Percentiles rank a stretch among this genome's conserved stretches.
Evolutionary conservation across 148 eudicot species (phyloP).

Genomic region (Persicaria tinctoria): DNA sequence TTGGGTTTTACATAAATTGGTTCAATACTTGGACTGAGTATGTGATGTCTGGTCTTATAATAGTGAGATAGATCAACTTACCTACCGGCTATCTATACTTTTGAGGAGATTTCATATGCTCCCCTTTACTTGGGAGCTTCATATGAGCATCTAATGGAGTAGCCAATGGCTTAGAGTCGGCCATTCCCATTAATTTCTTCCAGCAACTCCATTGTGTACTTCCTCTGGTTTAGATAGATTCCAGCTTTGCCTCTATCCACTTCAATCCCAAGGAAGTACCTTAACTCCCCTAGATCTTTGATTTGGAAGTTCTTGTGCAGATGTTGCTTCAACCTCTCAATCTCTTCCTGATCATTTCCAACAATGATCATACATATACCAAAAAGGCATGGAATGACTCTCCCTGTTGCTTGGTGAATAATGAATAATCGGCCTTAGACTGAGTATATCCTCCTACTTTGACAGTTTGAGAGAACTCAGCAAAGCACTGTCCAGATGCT

Average conservation of each 20-base stretch:
- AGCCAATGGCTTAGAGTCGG: too few species aligned
- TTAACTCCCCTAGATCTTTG: too few species aligned
- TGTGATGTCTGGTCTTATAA: too few species aligned
- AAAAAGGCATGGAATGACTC: neutral
- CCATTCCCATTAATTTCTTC: neutral
- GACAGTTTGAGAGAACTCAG: neutral
- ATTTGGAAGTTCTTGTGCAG: too few species aligned
- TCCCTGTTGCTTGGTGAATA: neutral
- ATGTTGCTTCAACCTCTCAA: neutral
- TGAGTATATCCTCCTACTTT: neutral
- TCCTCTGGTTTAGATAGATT: neutral
- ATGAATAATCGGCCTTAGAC: neutral
- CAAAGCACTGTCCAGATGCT: neutral
- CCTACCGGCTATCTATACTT: too few species aligned
- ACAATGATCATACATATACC: slow-evolving; percentile 4
- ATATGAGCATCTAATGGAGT: too few species aligned
- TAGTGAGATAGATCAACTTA: too few species aligned
- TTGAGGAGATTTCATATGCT: too few species aligned
- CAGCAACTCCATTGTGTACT: neutral
- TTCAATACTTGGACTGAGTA: too few species aligned
- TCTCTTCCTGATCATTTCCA: neutral
- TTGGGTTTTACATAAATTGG: too few species aligned
- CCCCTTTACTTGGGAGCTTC: too few species aligned
- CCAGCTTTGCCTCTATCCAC: neutral
- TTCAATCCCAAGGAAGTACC: neutral